phyloP scores from a whole-genome alignment of 768 basidiomycete species.

The Austroboletus festivus region DNA sequence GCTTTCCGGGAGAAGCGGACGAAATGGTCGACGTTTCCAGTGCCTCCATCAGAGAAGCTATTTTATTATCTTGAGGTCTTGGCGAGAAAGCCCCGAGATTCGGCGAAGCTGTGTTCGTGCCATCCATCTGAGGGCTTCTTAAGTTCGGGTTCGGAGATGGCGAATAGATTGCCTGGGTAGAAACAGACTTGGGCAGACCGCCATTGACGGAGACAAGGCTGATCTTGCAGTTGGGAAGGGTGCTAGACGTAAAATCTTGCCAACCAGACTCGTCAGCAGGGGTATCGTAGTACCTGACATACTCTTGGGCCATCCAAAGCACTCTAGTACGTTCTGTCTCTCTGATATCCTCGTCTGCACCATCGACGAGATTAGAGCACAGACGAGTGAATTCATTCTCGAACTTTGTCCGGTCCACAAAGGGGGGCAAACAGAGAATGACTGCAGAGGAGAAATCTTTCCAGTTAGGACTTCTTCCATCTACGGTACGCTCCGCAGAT shows the following conservation, averaged over 20 bases:
- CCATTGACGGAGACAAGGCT: conserved; percentile 19
- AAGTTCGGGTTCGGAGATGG: conserved; percentile 44
- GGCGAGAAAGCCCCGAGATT: conserved; percentile 53
- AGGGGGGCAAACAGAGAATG: conserved; percentile 56
- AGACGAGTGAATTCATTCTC: conserved; percentile 70
- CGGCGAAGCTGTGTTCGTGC: conserved; percentile 33
- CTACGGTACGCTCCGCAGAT: conserved; percentile 16
- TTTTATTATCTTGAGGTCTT: conserved; percentile 44
- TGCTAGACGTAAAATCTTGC: conserved; percentile 54
- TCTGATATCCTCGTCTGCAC: conserved; percentile 41
- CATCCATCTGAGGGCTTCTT: conserved; percentile 21
- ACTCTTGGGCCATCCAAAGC: conserved; percentile 63
- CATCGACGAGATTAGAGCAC: conserved; percentile 60
- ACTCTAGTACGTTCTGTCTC: conserved; percentile 46
- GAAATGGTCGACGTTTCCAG: conserved; percentile 26
- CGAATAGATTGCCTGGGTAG: conserved; percentile 51
- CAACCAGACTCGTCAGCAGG: conserved; percentile 53
- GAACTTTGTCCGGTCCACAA: conserved; percentile 54
- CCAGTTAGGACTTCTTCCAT: conserved; percentile 42
- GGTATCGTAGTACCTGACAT: conserved; percentile 53
- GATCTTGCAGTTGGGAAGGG: conserved; percentile 42
- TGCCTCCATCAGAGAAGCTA: conserved; percentile 46
- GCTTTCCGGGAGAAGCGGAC: conserved; percentile 24
- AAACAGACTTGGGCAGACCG: conserved; percentile 43
- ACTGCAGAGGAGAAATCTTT: conserved; percentile 61